A percentile compares a stretch with the other conserved stretches of the same genome.
Evolutionary conservation across 176 grass and related monocot species (phyloP).

Genomic region (Lolium rigidum): DNA sequence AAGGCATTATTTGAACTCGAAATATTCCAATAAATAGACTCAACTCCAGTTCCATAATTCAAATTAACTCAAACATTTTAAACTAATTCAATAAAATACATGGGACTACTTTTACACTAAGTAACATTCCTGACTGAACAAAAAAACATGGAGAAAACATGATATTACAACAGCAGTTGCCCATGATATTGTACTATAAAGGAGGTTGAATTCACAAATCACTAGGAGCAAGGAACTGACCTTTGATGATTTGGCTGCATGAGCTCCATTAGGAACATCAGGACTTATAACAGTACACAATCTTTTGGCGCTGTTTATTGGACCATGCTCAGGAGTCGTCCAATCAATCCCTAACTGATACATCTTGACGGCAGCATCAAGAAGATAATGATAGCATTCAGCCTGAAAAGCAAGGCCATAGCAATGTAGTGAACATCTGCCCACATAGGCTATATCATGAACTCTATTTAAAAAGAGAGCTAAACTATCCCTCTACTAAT

Average conservation of each 20-base stretch:
- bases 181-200: slow-evolving; percentile 3
- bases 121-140: slow-evolving; percentile 8
- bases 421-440: slow-evolving; percentile 19
- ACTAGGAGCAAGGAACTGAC: slow-evolving; percentile 53
- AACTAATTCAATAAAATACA: not conserved
- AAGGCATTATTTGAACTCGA: slow-evolving; percentile 7
- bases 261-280: slow-evolving; percentile 54
- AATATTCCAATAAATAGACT: slow-evolving; percentile 1
- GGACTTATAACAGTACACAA: slow-evolving; percentile 32
- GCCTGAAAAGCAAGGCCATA: slow-evolving; percentile 60
- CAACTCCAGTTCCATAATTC: not conserved
- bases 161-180: not conserved
- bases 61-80: slow-evolving; percentile 8
- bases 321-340: slow-evolving; percentile 78
- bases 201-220: not conserved
- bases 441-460: slow-evolving; percentile 9
- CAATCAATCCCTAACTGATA: slow-evolving; percentile 92
- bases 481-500: slow-evolving; percentile 34
- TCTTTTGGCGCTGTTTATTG: slow-evolving; percentile 56
- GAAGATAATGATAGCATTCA: slow-evolving; percentile 97
- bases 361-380: slow-evolving; percentile 89
- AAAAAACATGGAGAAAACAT: not conserved
- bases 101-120: slow-evolving; percentile 9
- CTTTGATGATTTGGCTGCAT: slow-evolving; percentile 57
- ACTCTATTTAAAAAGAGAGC: not conserved